A percentile compares a stretch with the other conserved stretches of the same genome.
phyloP scores from a whole-genome alignment of 495 filamentous ascomycete species.

The Talaromyces thailandensis region DNA sequence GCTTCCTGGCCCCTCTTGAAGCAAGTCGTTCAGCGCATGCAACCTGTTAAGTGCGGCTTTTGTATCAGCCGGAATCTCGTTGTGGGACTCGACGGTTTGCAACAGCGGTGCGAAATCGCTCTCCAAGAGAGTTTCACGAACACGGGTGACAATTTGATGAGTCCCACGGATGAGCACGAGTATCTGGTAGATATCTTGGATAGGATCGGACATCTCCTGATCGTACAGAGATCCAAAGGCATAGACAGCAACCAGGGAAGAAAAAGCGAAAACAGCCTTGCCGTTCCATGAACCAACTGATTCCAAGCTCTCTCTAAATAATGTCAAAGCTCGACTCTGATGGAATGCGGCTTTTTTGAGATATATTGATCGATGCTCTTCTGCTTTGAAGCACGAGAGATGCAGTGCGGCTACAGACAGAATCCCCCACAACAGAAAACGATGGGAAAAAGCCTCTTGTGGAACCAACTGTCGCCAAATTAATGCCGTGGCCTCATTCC shows the following conservation, averaged over 20 bases:
- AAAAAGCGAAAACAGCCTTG: neutral
- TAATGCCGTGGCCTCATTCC: constrained; percentile 13
- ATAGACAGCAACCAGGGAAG: neutral
- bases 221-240: neutral
- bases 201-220: neutral
- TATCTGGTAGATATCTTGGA: neutral
- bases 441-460: constrained; percentile 34
- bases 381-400: constrained; percentile 24
- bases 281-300: neutral
- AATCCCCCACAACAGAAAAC: constrained; percentile 44
- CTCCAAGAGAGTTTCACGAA: neutral
- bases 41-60: neutral
- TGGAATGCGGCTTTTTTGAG: constrained; percentile 35
- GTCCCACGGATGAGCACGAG: neutral
- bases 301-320: constrained; percentile 27
- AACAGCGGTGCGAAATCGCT: neutral
- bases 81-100: neutral
- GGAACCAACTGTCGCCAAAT: neutral
- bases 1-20: neutral
- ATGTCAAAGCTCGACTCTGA: constrained; percentile 34
- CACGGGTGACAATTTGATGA: neutral
- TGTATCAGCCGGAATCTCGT: neutral
- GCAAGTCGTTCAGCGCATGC: neutral
- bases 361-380: constrained; percentile 18
- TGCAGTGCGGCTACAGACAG: constrained; percentile 41